phyloP scores from a whole-genome alignment of 495 filamentous ascomycete genomes.

The Hypoxylon perforatum region DNA sequence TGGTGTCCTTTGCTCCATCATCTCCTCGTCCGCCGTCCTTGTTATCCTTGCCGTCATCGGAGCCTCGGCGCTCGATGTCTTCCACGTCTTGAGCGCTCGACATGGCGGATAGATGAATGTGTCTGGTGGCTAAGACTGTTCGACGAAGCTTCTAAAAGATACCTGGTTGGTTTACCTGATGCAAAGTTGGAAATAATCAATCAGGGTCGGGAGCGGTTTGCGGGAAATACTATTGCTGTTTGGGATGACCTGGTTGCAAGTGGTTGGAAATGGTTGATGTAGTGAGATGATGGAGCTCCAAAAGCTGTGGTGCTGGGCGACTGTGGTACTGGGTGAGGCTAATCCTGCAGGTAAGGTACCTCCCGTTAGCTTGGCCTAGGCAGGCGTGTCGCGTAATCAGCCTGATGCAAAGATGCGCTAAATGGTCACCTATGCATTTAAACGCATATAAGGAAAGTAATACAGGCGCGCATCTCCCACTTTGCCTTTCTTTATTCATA shows the following conservation, averaged over 20 bases:
- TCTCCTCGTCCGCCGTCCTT: constrained; percentile 78
- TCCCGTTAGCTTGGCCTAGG: constrained; percentile 25
- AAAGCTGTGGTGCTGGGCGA: constrained; percentile 29
- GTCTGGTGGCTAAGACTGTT: constrained; percentile 5
- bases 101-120: constrained; percentile 60
- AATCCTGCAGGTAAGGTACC: constrained; percentile 35
- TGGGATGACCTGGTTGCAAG: neutral
- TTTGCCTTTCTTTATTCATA: neutral
- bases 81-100: constrained; percentile 83
- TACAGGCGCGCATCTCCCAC: too few relatives aligned
- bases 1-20: constrained; percentile 71
- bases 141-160: neutral
- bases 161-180: neutral
- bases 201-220: neutral
- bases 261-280: constrained; percentile 18
- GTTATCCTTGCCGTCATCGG: constrained; percentile 73
- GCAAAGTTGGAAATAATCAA: neutral
- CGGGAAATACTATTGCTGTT: neutral
- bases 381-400: constrained; percentile 49
- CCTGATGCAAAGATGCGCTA: constrained; percentile 27
- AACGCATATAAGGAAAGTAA: too few relatives aligned
- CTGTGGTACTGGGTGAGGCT: constrained; percentile 19
- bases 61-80: constrained; percentile 78
- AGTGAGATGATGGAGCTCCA: constrained; percentile 28
- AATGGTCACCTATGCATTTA: neutral